Conservation (phyloP, 768 basidiomycete genomes). For the Mycena galericulata region DNA sequence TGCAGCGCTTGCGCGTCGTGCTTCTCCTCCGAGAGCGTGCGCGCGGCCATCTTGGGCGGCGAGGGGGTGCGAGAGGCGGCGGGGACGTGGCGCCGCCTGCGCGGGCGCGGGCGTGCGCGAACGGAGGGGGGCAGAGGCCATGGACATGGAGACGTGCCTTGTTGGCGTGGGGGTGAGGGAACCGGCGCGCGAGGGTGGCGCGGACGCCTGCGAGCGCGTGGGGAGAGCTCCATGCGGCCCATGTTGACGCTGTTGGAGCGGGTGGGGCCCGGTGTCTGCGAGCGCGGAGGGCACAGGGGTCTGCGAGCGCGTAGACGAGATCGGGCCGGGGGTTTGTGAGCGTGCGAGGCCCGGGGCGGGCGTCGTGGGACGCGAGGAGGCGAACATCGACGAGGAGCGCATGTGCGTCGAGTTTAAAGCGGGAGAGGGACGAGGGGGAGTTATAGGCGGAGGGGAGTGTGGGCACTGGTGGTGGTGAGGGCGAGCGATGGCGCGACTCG, state of each 20-base stretch:
- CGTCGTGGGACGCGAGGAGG: slow-evolving; percentile 55
- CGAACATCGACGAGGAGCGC: slow-evolving; percentile 68
- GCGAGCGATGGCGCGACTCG: slow-evolving; percentile 45
- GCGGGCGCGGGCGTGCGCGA: slow-evolving; percentile 47
- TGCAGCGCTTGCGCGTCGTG: slow-evolving; percentile 61
- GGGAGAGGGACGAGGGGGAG: slow-evolving; percentile 52
- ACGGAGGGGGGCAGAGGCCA: slow-evolving; percentile 42
- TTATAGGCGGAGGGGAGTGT: slow-evolving; percentile 49
- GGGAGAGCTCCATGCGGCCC: slow-evolving; percentile 35
- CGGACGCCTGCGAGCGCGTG: slow-evolving; percentile 56
- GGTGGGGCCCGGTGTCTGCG: slow-evolving; percentile 44
- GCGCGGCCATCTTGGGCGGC: slow-evolving; percentile 64
- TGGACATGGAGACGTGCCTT: slow-evolving; percentile 52
- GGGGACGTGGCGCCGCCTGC: slow-evolving; percentile 49
- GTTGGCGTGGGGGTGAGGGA: slow-evolving; percentile 50
- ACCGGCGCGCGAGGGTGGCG: slow-evolving; percentile 54
- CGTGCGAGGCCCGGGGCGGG: slow-evolving; percentile 55
- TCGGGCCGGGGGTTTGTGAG: slow-evolving; percentile 45
- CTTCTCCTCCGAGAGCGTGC: slow-evolving; percentile 77
- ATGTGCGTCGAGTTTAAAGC: slow-evolving; percentile 66
- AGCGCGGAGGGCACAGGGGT: slow-evolving; percentile 51
- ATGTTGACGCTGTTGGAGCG: slow-evolving; percentile 31
- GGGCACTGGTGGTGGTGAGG: slow-evolving; percentile 49
- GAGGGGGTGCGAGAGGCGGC: slow-evolving; percentile 64
- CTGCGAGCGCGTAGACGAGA: slow-evolving; percentile 53